Base-by-base conservation (phyloP, 148 eudicot genomes). In the Vaccinium darrowii region DNA sequence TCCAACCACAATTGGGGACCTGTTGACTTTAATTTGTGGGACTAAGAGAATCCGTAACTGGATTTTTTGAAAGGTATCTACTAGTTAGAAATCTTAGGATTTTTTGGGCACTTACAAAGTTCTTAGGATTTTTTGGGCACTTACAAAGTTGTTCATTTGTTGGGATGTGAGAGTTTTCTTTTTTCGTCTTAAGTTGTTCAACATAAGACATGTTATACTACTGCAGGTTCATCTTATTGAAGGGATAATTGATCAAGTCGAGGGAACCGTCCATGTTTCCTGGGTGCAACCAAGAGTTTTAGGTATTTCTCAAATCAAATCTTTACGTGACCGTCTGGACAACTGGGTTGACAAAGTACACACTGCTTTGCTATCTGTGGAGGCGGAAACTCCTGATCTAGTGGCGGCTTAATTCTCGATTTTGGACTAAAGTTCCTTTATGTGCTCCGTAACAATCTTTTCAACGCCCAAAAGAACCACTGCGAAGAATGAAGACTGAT, bases 261-360 rank as follows among this genome's bases (percentile, higher is more conserved):
- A 93, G 71, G 98, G 97, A 21, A 94, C 95, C 7, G 97, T 96
- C 80, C 91, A 94, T 80, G 94, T 96, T 5, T 94, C 97, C 4
- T 96, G 99, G 99, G 99, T 97, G 81, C 99, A 97, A 85, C 98
- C 99, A 52, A 89, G 98, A 90, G 98, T 97, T 79, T 79, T 97
- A 85, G 98, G 96, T 14, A 88, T 95, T 86, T 82, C 89, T 7
- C 98, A 96, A 83, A 90, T 96, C 88, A 92, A 91, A 82, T 92
- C 98, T 5, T 83, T 96, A 85, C 92, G 96, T 76, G 96, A 94
- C 81, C 90, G 96, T 36, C 86, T 96, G 63, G 98, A 93, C 87
- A 88, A 74, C 79, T 96, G 99, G 99, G 73, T 94, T 79, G 95
- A 87, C 36, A 96, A 96, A 89, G 99, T 96, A 14, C 92, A 91